Conservation (phyloP, 202 grass and related monocot species). For the Miscanthus sacchariflorus region DNA sequence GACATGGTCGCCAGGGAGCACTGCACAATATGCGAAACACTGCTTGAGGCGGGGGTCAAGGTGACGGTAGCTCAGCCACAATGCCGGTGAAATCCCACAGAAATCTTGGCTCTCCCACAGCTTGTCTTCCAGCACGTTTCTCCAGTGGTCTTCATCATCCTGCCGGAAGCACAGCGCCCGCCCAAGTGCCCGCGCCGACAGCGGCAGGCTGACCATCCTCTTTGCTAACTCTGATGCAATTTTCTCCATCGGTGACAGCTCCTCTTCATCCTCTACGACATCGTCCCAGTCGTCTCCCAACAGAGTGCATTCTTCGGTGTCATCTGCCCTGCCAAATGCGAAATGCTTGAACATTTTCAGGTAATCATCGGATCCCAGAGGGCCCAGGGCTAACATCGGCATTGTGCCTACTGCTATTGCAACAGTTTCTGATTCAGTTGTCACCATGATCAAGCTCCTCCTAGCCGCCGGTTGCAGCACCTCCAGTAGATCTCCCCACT, state of each 20-base stretch:
- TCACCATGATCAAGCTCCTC: constrained; percentile 67
- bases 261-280: constrained; percentile 17
- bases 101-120: constrained; percentile 35
- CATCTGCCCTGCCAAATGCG: constrained; percentile 43
- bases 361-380: constrained; percentile 45
- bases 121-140: constrained; percentile 24
- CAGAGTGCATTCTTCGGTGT: constrained; percentile 40
- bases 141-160: constrained; percentile 50
- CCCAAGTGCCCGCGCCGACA: constrained; percentile 46
- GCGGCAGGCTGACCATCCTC: constrained; percentile 41
- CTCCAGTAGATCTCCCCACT: constrained; percentile 40
- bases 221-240: constrained; percentile 43
- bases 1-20: constrained; percentile 49
- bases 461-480: constrained; percentile 30
- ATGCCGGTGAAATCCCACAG: constrained; percentile 12
- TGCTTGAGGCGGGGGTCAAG: constrained; percentile 61
- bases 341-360: constrained; percentile 55
- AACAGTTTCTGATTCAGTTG: constrained; percentile 46
- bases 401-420: constrained; percentile 35
- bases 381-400: constrained; percentile 18
- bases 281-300: constrained; percentile 40
- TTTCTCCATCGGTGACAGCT: constrained; percentile 34
- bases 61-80: constrained; percentile 63
- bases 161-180: constrained; percentile 12
- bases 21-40: constrained; percentile 57